phyloP scores from a whole-genome alignment of 1,139 yeast species.

The Yamadazyma oceani region DNA sequence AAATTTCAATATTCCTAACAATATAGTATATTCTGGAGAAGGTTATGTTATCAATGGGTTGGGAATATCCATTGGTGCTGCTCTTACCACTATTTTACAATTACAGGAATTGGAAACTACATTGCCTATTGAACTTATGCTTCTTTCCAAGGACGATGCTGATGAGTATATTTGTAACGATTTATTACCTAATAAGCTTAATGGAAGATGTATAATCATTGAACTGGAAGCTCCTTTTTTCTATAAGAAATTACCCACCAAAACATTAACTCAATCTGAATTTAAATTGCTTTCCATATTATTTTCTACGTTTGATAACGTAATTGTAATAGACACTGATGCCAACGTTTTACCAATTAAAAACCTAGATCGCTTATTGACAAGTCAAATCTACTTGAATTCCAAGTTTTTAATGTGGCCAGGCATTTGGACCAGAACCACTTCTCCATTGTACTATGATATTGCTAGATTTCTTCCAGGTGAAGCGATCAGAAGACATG shows the following conservation, averaged over 20 bases:
- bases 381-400: constrained; percentile 26
- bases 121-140: constrained; percentile 37
- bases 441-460: constrained; percentile 36
- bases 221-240: constrained; percentile 19
- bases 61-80: constrained; percentile 28
- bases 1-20: constrained; percentile 25
- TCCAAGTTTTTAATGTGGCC: constrained; percentile 40
- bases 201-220: constrained; percentile 33
- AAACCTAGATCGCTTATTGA: constrained; percentile 30
- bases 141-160: constrained; percentile 26
- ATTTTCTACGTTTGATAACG: constrained; percentile 35
- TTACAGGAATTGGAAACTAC: constrained; percentile 33
- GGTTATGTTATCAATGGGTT: constrained; percentile 40
- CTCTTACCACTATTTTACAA: constrained; percentile 32
- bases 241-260: constrained; percentile 17
- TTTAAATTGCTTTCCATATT: constrained; percentile 34
- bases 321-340: constrained; percentile 37
- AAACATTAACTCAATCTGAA: constrained; percentile 25
- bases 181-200: constrained; percentile 25
- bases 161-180: constrained; percentile 31
- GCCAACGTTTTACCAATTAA: constrained; percentile 28
- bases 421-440: constrained; percentile 37
- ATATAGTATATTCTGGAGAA: constrained; percentile 26
- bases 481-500: constrained; percentile 29
- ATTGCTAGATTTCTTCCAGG: constrained; percentile 34